Conservation (phyloP, 768 basidiomycete species). For the Tricholoma matsutake region DNA sequence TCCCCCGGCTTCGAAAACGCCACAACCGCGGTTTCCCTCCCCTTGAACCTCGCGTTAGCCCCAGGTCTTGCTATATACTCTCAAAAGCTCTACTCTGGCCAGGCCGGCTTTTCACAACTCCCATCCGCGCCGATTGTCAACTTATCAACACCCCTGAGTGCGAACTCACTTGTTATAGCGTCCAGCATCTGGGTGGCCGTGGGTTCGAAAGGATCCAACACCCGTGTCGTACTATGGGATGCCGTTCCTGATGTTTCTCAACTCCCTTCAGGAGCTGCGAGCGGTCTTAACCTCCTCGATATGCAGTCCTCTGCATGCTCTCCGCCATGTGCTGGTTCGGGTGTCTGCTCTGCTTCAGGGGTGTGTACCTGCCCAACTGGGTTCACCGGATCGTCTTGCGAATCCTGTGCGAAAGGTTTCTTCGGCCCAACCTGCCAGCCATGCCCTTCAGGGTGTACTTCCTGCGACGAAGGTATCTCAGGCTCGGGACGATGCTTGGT, state of each 20-base stretch:
- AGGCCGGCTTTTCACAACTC: conserved; percentile 55
- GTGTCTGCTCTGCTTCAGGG: conserved; percentile 68
- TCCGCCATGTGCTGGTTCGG: conserved; percentile 68
- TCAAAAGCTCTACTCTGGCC: conserved; percentile 60
- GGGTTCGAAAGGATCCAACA: conserved; percentile 43
- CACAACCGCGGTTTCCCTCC: conserved; percentile 52
- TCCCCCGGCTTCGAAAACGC: conserved; percentile 64
- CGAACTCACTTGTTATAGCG: conserved; percentile 65
- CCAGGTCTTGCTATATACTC: conserved; percentile 71
- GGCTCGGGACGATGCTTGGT: conserved; percentile 74
- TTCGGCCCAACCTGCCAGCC: conserved; percentile 72
- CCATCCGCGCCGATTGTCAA: conserved; percentile 47
- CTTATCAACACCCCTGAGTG: conserved; percentile 46
- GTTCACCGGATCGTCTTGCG: conserved; percentile 78
- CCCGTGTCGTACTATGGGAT: conserved; percentile 73
- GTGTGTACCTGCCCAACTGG: conserved; percentile 71
- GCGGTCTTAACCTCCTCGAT: conserved; percentile 59
- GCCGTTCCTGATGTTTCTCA: conserved; percentile 73
- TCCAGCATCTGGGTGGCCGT: conserved; percentile 68
- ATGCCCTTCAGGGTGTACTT: conserved; percentile 65
- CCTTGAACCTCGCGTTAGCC: conserved; percentile 62
- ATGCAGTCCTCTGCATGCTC: conserved; percentile 75
- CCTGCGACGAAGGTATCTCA: conserved; percentile 77
- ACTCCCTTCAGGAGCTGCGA: conserved; percentile 49
- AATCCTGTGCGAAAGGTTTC: conserved; percentile 69